These are phyloP conservation scores for Purpureocillium takamizusanense DNA, from an alignment of 2,329 filamentous ascomycete species.

Conservation along the genomic window DNA sequence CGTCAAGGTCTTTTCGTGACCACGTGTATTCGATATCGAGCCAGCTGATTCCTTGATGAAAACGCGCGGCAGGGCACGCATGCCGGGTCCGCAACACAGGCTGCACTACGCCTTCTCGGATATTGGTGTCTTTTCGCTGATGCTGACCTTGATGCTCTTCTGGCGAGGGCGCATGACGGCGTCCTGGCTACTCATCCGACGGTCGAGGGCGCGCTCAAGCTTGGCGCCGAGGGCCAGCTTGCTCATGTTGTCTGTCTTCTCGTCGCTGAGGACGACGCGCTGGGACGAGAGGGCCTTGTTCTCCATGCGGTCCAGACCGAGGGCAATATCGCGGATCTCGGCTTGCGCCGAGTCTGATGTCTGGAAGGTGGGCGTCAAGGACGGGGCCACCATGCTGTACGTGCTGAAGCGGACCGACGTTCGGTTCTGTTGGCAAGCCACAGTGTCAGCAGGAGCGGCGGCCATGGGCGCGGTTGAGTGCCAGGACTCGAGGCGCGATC, in stretches of 20 bases:
- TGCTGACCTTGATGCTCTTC: constrained; percentile 18
- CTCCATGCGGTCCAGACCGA: constrained; percentile 77
- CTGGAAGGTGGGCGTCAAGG: constrained; percentile 47
- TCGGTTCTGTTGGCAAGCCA: constrained; percentile 31
- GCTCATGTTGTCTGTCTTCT: constrained; percentile 74
- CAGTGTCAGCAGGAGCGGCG: constrained; percentile 4
- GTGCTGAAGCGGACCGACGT: constrained; percentile 50
- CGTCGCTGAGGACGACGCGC: constrained; percentile 59
- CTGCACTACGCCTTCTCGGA: constrained; percentile 21
- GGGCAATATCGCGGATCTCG: constrained; percentile 62
- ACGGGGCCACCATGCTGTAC: constrained; percentile 49
- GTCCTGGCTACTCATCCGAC: constrained; percentile 82
- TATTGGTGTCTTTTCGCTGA: constrained; percentile 26
- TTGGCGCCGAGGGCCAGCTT: constrained; percentile 87
- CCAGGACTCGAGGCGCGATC: background rate
- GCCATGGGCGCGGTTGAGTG: background rate
- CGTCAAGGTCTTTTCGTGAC: no score
- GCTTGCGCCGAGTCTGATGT: constrained; percentile 46
- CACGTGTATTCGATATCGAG: no score
- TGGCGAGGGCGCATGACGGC: constrained; percentile 64
- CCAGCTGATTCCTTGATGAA: no score
- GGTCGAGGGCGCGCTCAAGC: constrained; percentile 76
- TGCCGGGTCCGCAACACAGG: no score
- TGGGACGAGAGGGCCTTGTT: constrained; percentile 79
- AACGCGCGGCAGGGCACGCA: no score